These are phyloP conservation scores for Phytophthora pseudosyringae DNA, from an alignment of 352 stramenopile species.

Conservation along the genomic window DNA sequence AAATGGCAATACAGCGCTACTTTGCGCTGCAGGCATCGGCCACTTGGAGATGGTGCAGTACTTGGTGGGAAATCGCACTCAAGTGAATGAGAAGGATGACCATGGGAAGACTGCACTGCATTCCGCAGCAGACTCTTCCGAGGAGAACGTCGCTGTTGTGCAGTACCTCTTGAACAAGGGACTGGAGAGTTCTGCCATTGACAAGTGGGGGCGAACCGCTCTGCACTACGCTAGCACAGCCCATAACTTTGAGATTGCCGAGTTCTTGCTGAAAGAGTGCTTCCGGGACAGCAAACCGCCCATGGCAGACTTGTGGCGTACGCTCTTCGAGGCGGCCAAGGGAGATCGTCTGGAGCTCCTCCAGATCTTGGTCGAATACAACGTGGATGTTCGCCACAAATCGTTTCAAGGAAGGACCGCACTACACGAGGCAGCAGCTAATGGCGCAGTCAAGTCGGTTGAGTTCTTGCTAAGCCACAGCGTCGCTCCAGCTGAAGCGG, in stretches of 20 bases:
- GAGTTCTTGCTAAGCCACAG: neutral
- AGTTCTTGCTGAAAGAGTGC: neutral
- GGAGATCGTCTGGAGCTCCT: neutral
- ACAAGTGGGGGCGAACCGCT: neutral
- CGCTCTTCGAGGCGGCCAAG: neutral
- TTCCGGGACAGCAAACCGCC: neutral
- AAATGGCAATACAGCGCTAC: no score
- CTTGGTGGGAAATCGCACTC: no score
- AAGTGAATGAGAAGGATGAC: neutral
- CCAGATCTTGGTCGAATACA: neutral
- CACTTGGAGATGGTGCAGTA: no score
- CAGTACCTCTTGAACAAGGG: conserved; percentile 8
- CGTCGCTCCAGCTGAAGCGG: neutral
- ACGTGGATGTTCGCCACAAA: neutral
- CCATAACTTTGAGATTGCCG: neutral
- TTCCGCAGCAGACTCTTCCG: neutral
- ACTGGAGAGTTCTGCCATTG: neutral
- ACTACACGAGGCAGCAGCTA: conserved; percentile 5
- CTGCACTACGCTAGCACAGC: conserved; percentile 4
- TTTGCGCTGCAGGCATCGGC: no score
- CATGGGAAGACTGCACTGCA: neutral
- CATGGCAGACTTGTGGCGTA: neutral
- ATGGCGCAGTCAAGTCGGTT: neutral
- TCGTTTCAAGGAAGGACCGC: neutral
- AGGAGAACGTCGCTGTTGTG: neutral